Conservation (phyloP, 2,329 filamentous ascomycete genomes). For the Rhytidhysteron rufulum region DNA sequence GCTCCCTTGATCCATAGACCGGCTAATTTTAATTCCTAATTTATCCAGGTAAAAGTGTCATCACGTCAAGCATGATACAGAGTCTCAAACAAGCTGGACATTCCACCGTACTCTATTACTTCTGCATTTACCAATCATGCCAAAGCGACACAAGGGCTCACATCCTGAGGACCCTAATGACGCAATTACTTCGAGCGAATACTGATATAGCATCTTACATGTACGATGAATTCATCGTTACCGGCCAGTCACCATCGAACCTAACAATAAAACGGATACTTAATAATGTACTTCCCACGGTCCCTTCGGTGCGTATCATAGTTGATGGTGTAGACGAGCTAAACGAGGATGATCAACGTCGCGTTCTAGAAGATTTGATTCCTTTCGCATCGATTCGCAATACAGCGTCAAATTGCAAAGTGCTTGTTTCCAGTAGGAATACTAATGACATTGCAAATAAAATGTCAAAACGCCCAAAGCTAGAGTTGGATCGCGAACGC, state of each 20-base stretch:
- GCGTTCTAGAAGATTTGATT: constrained; percentile 14
- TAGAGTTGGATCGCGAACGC: background rate
- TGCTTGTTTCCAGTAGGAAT: constrained; percentile 12
- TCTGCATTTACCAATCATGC: constrained; percentile 14
- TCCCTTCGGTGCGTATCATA: constrained; percentile 16
- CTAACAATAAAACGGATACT: constrained; percentile 15
- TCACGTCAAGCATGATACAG: constrained; percentile 13
- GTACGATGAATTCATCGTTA: constrained; percentile 18
- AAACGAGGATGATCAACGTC: constrained; percentile 11
- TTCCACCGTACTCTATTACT: constrained; percentile 14
- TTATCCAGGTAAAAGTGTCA: constrained; percentile 17
- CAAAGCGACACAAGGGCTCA: constrained; percentile 9
- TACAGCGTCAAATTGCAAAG: constrained; percentile 5
- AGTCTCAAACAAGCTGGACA: constrained; percentile 7
- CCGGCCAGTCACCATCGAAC: constrained; percentile 11
- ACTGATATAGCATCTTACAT: constrained; percentile 18
- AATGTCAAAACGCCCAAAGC: background rate
- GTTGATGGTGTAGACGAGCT: constrained; percentile 28
- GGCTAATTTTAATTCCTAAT: constrained; percentile 1
- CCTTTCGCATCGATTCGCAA: constrained; percentile 5
- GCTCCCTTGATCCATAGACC: constrained; percentile 1
- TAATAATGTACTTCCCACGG: constrained; percentile 7
- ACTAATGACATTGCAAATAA: background rate
- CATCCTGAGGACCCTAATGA: constrained; percentile 16
- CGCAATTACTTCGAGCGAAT: constrained; percentile 17